phyloP scores from a whole-genome alignment of 2,329 filamentous ascomycete genomes.

The Fragosphaeria purpurea region DNA sequence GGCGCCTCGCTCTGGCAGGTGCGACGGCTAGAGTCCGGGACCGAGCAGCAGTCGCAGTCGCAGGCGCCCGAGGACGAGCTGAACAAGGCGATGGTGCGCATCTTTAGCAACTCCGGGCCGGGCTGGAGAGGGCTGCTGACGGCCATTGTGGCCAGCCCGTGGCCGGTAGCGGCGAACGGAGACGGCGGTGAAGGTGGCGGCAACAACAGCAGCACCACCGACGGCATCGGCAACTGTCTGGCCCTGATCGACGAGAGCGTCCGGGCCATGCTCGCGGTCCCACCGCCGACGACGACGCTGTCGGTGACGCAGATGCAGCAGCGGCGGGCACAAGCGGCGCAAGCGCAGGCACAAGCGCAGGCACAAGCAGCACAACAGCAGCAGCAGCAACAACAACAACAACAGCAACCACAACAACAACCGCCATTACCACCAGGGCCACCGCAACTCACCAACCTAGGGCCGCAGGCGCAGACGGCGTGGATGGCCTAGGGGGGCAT shows the following conservation, averaged over 20 bases:
- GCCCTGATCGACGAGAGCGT: conserved; percentile 37
- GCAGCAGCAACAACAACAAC: not conserved
- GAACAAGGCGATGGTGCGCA: conserved; percentile 28
- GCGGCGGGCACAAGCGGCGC: conserved; percentile 8
- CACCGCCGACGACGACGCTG: conserved; percentile 5
- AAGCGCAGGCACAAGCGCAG: conserved; percentile 5
- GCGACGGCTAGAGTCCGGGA: conserved; percentile 22
- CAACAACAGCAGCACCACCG: conserved; percentile 13
- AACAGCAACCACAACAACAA: not conserved
- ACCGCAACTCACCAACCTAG: not conserved
- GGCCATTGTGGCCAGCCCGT: conserved; percentile 34
- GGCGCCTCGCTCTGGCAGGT: conserved; percentile 44
- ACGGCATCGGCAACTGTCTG: conserved; percentile 36
- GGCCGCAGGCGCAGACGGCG: conserved; percentile 7
- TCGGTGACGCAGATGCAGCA: conserved; percentile 10
- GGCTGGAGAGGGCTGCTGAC: conserved; percentile 38
- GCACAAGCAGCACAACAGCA: conserved; percentile 17
- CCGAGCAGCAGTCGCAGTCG: not conserved
- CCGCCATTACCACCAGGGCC: too few species aligned
- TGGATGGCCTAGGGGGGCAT: conserved; percentile 1
- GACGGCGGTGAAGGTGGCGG: not conserved
- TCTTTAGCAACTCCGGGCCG: conserved; percentile 29
- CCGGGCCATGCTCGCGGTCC: conserved; percentile 20
- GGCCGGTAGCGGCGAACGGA: not conserved
- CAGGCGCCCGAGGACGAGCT: conserved; percentile 22